Evolutionary conservation across 768 basidiomycete species (phyloP), one percentile per base, ranked within the genome.

Genomic region (Boletus reticuloceps): DNA sequence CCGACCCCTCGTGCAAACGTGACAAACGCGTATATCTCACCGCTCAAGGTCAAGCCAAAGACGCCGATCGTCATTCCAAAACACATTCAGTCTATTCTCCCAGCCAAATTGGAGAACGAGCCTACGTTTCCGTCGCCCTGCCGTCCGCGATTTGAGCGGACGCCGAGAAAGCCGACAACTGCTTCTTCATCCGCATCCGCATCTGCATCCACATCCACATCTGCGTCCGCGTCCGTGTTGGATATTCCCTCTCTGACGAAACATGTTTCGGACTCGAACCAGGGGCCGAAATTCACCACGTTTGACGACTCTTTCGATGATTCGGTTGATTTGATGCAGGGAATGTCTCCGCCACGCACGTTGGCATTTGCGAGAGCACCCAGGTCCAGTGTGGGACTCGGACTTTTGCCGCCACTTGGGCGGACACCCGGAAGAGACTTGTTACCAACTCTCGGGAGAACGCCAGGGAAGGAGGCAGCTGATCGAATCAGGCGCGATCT

Each of bases 401-500:
- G 69, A 10, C 65, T 74, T 19, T 61, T 67, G 39, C 76, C 71
- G 11, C 68, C 70, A 19, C 64, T 81, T 12, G 80, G 82, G 1
- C 80, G 82, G 45, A 91, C 91, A 5, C 92, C 92, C 6, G 80
- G 78, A 27, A 85, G 80, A 64, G 84, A 84, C 37, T 41, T 63
- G 16, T 53, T 66, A 4, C 77, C 76, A 8, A 69, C 69, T 29
- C 62, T 82, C 7, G 80, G 82, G 0, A 80, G 82, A 56, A 91
- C 91, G 4, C 92, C 92, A 0, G 79, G 77, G 31, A 86, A 81
- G 64, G 83, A 85, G 55, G 91, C 89, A 5, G 88, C 87, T 1
- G 75, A 79, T 12, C 78, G 86, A 14, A 89, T 93, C 49, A 79
- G 82, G 48, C 76, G 76, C 31, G 85, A 87, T 66, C 73, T 91